These are phyloP conservation scores for Leccinum solheimii DNA, from an alignment of 1,284 basidiomycete genomes.

Conservation along the genomic window DNA sequence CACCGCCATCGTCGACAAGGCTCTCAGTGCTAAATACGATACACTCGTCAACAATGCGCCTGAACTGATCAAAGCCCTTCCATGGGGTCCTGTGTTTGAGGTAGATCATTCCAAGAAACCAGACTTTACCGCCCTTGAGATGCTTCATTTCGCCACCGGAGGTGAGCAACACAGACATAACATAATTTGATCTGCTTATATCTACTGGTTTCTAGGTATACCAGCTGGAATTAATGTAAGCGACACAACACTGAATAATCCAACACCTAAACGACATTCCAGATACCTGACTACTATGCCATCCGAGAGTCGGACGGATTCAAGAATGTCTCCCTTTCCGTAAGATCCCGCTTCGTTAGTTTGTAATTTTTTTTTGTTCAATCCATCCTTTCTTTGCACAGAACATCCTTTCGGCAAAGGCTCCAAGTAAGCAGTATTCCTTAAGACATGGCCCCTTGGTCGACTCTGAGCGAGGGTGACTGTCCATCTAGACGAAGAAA, in stretches of 20 bases:
- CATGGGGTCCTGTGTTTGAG: slow-evolving; percentile 83
- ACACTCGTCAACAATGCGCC: slow-evolving; percentile 72
- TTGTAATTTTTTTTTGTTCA: neutral
- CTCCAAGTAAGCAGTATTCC: slow-evolving; percentile 55
- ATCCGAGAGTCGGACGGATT: slow-evolving; percentile 78
- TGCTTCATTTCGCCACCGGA: slow-evolving; percentile 78
- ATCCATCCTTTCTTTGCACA: slow-evolving; percentile 25
- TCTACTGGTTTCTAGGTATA: slow-evolving; percentile 50
- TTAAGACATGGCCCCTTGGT: neutral
- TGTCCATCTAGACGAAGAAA: slow-evolving; percentile 59
- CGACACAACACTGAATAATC: slow-evolving; percentile 2
- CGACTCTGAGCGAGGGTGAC: neutral
- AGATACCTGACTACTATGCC: slow-evolving; percentile 84
- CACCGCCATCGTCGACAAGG: slow-evolving; percentile 84
- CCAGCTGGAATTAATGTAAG: slow-evolving; percentile 80
- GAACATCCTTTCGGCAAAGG: slow-evolving; percentile 82
- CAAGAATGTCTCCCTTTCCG: slow-evolving; percentile 79
- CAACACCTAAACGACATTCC: slow-evolving; percentile 1
- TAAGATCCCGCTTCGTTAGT: slow-evolving; percentile 34
- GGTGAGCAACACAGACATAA: slow-evolving; percentile 41
- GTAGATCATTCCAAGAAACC: slow-evolving; percentile 82
- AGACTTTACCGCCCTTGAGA: slow-evolving; percentile 82
- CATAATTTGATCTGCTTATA: neutral
- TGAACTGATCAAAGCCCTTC: slow-evolving; percentile 74
- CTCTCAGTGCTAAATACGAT: slow-evolving; percentile 78